Base-by-base conservation (phyloP, 306 rosid genomes). In the Vigna unguiculata region DNA sequence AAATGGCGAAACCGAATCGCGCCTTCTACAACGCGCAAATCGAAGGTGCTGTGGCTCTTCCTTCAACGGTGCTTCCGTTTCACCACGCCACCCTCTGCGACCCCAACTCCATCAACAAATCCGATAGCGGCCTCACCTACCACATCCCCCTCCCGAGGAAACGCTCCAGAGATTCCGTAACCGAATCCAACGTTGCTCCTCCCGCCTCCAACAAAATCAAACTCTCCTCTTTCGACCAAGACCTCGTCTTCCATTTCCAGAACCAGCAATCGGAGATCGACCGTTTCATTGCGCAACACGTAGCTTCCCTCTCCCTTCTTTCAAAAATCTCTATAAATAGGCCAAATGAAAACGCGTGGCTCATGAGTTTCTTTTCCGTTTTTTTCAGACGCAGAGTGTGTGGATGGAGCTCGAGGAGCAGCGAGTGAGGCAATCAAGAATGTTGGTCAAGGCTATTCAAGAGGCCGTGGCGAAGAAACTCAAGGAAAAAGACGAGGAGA, bases 401-500 rank as follows among this genome's bases (percentile, higher is more conserved):
- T 86, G 87, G 63, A 14, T 82, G 79, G 86, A 82, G 58, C 11
- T 91, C 2, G 90, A 86, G 24, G 85, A 86, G 11, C 86, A 81
- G 13, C 71, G 90, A 59, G 57, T 58, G 66, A 69, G 81, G 53
- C 88, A 93, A 78, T 61, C 86, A 21, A 78, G 87, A 76, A 84
- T 78, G 85, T 2, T 91, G 58, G 69, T 81, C 0, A 16, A 57
- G 21, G 88, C 86, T 2, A 79, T 93, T 4, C 83, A 88, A 32
- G 93, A 85, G 1, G 49, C 80, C 14, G 79, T 91, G 41, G 48
- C 59, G 71, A 88, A 81, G 87, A 91, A 81, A 22, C 30, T 93
- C 80, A 87, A 66, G 53, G 91, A 87, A 11, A 93, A 90, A 48
- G 98, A 93, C 19, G 91, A 86, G 11, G 96, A 91, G 83, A 85